A percentile compares a stretch with the other conserved stretches of the same genome.
phyloP scores from a whole-genome alignment of 305 asterid genomes.

The Coffea humblotiana region DNA sequence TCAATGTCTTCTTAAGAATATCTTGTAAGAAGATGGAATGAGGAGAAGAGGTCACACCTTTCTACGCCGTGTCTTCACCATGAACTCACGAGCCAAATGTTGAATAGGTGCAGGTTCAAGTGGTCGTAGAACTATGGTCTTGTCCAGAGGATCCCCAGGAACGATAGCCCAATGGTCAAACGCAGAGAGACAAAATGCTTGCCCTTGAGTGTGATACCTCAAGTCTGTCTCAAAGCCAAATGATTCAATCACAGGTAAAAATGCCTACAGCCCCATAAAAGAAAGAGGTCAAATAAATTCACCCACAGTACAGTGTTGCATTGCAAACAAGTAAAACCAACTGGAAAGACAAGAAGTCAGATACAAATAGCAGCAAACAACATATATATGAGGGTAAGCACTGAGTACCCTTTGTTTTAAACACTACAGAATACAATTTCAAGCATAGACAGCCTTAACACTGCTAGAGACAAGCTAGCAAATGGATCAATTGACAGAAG shows the following conservation, averaged over 20 bases:
- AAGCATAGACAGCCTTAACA: neutral
- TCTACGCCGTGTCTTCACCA: slow-evolving; percentile 98
- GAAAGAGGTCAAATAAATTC: neutral
- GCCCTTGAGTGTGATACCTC: slow-evolving; percentile 98
- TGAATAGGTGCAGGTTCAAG: slow-evolving; percentile 96
- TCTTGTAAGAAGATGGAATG: neutral
- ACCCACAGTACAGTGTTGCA: neutral
- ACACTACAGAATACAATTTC: neutral
- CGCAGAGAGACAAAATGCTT: slow-evolving; percentile 80
- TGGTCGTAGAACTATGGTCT: slow-evolving; percentile 87
- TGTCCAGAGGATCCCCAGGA: slow-evolving; percentile 97
- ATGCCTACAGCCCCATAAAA: slow-evolving; percentile 53
- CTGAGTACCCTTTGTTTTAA: neutral
- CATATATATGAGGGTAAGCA: neutral
- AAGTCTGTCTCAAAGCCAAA: slow-evolving; percentile 97
- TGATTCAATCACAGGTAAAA: slow-evolving; percentile 93
- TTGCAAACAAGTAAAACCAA: neutral
- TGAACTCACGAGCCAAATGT: slow-evolving; percentile 93
- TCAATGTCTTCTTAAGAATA: neutral
- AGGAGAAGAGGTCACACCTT: slow-evolving; percentile 50
- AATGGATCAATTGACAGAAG: neutral
- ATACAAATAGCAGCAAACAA: neutral
- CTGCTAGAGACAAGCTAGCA: neutral
- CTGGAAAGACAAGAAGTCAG: neutral
- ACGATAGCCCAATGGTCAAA: slow-evolving; percentile 98